These are phyloP conservation scores for Xylariaceae sp. DNA, from an alignment of 2,329 filamentous ascomycete species.

Conservation along the genomic window DNA sequence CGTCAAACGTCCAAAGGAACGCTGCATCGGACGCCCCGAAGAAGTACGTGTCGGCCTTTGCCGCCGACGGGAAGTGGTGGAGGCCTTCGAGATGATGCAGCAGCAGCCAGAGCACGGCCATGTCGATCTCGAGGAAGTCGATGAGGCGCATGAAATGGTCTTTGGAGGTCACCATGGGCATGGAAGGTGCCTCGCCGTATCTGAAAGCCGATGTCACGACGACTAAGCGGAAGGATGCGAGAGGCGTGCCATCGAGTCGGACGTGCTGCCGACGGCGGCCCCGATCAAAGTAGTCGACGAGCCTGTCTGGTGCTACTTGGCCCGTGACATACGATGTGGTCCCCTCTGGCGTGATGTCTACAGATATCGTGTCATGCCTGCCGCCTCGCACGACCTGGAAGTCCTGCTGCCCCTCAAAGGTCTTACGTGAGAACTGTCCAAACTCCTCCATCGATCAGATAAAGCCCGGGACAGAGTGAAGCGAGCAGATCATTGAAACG, in stretches of 20 bases:
- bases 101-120: slow-evolving; percentile 18
- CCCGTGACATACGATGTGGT: too few relatives aligned
- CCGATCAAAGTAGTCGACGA: background rate
- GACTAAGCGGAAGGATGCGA: too few relatives aligned
- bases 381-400: background rate
- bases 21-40: slow-evolving; percentile 17
- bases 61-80: slow-evolving; percentile 13
- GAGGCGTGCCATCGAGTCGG: background rate
- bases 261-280: background rate
- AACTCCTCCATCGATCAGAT: slow-evolving; percentile 19
- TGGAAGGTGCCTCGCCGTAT: background rate
- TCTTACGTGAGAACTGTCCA: slow-evolving; percentile 11
- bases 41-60: slow-evolving; percentile 14
- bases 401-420: background rate
- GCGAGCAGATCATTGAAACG: too few relatives aligned
- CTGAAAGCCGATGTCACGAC: too few relatives aligned
- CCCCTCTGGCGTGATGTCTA: background rate
- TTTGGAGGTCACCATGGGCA: slow-evolving; percentile 14
- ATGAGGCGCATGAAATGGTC: slow-evolving; percentile 16
- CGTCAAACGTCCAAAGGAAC: slow-evolving; percentile 20
- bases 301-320: background rate
- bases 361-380: background rate
- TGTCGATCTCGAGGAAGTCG: slow-evolving; percentile 14
- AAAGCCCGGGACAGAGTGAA: too few relatives aligned
- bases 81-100: slow-evolving; percentile 20